Evolutionary conservation across 2,329 filamentous ascomycete genomes (phyloP).

Genomic region (Neonectria sp.): DNA sequence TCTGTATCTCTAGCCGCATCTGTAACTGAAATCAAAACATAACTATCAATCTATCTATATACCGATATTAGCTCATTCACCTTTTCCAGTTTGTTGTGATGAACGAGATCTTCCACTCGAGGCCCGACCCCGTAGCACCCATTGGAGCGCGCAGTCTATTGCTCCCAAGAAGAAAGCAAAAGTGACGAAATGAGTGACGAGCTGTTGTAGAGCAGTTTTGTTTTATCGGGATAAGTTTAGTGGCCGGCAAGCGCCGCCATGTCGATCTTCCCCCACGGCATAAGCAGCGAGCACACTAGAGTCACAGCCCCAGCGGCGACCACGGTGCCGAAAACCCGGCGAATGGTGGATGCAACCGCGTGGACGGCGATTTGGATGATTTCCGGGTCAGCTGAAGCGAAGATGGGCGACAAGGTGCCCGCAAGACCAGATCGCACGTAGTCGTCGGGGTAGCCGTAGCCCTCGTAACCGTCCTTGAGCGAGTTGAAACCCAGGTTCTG

Average conservation of each 20-base stretch:
- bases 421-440: background rate
- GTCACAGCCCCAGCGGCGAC: background rate
- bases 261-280: slow-evolving; percentile 13
- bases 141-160: background rate
- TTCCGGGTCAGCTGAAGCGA: background rate
- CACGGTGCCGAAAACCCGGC: background rate
- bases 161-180: background rate
- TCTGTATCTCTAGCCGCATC: background rate
- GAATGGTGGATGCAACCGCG: background rate
- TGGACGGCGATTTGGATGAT: background rate
- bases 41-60: background rate
- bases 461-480: background rate
- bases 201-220: background rate
- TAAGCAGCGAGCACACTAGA: background rate
- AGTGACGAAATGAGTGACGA: background rate
- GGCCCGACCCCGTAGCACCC: background rate
- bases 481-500: slow-evolving; percentile 24
- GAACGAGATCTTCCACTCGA: background rate
- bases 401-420: slow-evolving; percentile 5
- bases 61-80: background rate
- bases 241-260: slow-evolving; percentile 1
- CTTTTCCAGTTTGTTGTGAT: background rate
- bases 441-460: slow-evolving; percentile 4
- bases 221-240: background rate
- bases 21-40: background rate